Evolutionary conservation across 257 asterid species (phyloP), one percentile per base, ranked within the genome.

Genomic region (Solanum arcanum): DNA sequence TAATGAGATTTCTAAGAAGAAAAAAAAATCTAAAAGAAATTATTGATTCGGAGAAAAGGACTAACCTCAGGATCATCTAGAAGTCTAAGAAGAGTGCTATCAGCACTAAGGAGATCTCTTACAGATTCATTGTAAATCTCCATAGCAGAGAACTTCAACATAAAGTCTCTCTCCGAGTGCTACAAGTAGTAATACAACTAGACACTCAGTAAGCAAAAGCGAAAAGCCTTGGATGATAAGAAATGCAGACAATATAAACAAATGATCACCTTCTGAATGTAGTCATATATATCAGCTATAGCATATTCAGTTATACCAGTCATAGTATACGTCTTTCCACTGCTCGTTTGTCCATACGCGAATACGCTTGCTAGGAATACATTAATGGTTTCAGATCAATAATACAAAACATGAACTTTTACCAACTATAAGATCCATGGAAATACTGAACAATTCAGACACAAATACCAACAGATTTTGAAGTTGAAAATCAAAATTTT

Each of bases 291-390:
- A 90, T 97, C 99, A 33, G 96, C 91, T 86, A 97, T 87, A n/a
- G 99, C 94, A 86, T 91, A 97, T 92, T 95, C 96, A 1, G 99
- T 97, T 46, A 97, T 91, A 76, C 99, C 99, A 86, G 93, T 91
- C 99, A 97, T 97, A 12, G 99, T 97, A 88, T 88, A 97, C 2
- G 99, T 97, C 93, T 97, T 97, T 84, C 99, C 99, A 84, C 99
- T 97, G 93, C 98, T 95, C 7, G 99, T 97, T 90, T 97, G 99
- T 56, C 99, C 99, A 86, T 97, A 95, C 1, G 99, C 99, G 87
- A 97, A 96, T 62, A 97, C 95, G 89, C 98, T 95, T 62, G 99
- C 99, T 97, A 87, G 7, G 87, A 93, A 80, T 86, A 44, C 89
- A 85, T 23, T 75, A 35, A 66, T 35, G 86, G 86, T 62, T 69